Evolutionary conservation across 139 green algal genomes (phyloP).

Genomic region (Chlorella sp.): DNA sequence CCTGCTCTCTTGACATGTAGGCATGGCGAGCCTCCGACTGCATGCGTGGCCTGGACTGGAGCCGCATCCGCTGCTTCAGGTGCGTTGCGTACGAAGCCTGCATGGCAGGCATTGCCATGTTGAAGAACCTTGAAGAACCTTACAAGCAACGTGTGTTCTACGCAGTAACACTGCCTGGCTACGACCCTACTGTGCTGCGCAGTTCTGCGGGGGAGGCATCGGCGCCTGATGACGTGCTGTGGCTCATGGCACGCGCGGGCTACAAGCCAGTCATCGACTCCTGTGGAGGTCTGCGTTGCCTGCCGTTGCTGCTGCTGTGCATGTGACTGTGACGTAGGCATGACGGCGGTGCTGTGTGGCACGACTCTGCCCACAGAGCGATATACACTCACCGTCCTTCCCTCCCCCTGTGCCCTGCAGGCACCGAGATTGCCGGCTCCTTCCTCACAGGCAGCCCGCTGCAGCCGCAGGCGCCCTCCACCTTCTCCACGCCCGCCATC

Average conservation of each 20-base stretch:
- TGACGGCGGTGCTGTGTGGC: not conserved
- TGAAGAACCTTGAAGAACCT: too few species aligned
- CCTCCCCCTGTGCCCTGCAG: not conserved
- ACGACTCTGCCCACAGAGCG: too few species aligned
- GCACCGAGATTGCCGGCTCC: slow-evolving; percentile 91
- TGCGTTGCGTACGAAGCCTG: not conserved
- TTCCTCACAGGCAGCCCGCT: slow-evolving; percentile 80
- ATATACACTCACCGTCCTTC: not conserved
- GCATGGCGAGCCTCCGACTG: slow-evolving; percentile 71
- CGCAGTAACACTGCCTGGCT: not conserved
- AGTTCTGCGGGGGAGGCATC: slow-evolving; percentile 75
- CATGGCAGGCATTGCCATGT: too few species aligned
- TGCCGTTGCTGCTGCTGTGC: not conserved
- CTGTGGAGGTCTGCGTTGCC: slow-evolving; percentile 63
- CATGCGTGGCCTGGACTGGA: slow-evolving; percentile 59
- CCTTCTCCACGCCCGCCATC: slow-evolving; percentile 74
- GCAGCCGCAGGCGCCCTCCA: slow-evolving; percentile 76
- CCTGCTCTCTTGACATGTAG: not conserved
- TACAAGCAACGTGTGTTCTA: too few species aligned
- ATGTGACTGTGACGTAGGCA: too few species aligned
- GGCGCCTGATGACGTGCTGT: slow-evolving; percentile 67
- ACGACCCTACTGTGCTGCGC: not conserved
- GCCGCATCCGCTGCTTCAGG: slow-evolving; percentile 65
- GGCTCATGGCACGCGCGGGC: slow-evolving; percentile 61
- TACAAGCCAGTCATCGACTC: slow-evolving; percentile 94